Conservation (phyloP, 179 eudicot species). For the Silene coronaria region DNA sequence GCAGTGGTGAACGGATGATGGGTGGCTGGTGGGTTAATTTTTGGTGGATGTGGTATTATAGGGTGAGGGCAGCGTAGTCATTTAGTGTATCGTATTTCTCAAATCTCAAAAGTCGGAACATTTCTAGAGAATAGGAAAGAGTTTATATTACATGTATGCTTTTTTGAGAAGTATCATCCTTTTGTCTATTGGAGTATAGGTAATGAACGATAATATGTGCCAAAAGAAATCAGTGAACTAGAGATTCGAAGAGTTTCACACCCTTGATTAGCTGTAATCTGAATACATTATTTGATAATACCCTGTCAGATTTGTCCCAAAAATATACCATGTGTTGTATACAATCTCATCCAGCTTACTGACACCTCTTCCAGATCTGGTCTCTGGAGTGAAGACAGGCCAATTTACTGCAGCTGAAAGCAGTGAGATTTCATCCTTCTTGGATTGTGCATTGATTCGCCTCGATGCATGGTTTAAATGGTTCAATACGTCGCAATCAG, state of each 20-base stretch:
- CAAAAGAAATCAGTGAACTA: background rate
- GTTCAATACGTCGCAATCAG: slow-evolving; percentile 89
- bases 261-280: slow-evolving; percentile 1
- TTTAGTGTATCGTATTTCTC: too few species aligned
- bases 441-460: slow-evolving; percentile 67
- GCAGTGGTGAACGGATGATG: too few species aligned
- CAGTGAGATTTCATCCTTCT: slow-evolving; percentile 55
- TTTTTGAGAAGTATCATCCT: background rate
- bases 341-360: slow-evolving; percentile 1
- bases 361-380: slow-evolving; percentile 49
- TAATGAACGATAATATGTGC: slow-evolving; percentile 1
- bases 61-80: too few species aligned
- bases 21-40: too few species aligned
- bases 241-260: background rate
- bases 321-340: background rate
- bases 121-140: too few species aligned
- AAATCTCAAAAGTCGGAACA: too few species aligned
- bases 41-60: too few species aligned
- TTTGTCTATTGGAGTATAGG: background rate
- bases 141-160: background rate
- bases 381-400: slow-evolving; percentile 52
- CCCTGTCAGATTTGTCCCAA: background rate
- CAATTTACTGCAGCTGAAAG: slow-evolving; percentile 47
- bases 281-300: background rate
- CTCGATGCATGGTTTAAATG: slow-evolving; percentile 96